Base-by-base conservation (phyloP, 495 filamentous ascomycete species). In the Hamigera avellanea region DNA sequence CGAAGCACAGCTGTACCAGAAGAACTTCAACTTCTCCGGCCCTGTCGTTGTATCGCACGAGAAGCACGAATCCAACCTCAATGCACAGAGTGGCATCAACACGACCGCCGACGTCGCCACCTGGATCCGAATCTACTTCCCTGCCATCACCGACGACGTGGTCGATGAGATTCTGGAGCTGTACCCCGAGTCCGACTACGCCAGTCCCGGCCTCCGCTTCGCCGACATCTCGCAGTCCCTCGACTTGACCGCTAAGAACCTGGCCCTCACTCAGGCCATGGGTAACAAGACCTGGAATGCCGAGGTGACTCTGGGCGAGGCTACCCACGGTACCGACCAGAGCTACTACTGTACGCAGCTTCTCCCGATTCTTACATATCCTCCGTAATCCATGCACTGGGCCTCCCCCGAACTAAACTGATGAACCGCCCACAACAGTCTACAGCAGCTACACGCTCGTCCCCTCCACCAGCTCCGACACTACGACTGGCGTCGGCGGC, bases 261-360 rank as follows among this genome's bases (percentile, higher is more conserved):
- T 53, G 8, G 56, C 56, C 3, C 36, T 54, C 5, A 59, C 56
- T 9, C 48, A 50, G 8, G 53, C 53, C 8, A 29, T 57, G 13
- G 39, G 50, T 29, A 55, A 59, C 32, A 37, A 58, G 14, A 59
- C 56, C 7, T 59, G 53, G 56, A 59, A 56, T 32, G 53, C 50
- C 0, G 35, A 43, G 41, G 53, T 56, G 25, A 44, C 40, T 15
- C 39, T 59, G 6, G 48, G 35, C 12, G 10, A 43, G 8, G 56
- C 56, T 16, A 53, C 51, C 1, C 56, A 60, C 33, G 56, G 56
- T 1, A 60, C 56, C 9, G 53, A 60, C 31, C 49, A 57, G 39
- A 48, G 41, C 16, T 60, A 57, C 36, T 55, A 57, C 37, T 60
- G 43, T n/a, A n/a, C n/a, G n/a, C n/a, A n/a, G n/a, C n/a, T n/a